Conservation (phyloP, 2,329 filamentous ascomycete species). For the Dactylellina drechsleri region DNA sequence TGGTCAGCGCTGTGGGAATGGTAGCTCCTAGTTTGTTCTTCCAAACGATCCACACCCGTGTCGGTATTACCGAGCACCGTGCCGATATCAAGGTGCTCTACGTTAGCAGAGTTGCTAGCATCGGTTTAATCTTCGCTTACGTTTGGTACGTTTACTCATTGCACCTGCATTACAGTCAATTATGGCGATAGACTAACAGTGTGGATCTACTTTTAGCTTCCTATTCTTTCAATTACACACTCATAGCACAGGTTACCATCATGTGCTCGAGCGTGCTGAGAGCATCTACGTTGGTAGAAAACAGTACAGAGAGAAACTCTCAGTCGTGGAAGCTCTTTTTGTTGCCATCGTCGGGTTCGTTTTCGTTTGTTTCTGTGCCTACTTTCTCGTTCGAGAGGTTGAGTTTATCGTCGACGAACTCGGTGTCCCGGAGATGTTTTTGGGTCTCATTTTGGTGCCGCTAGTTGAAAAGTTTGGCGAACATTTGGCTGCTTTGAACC, state of each 20-base stretch:
- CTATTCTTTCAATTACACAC: slow-evolving; percentile 35
- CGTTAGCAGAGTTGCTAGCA: slow-evolving; percentile 46
- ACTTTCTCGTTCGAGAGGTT: slow-evolving; percentile 28
- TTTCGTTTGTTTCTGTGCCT: slow-evolving; percentile 23
- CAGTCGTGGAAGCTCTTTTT: slow-evolving; percentile 21
- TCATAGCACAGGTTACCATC: slow-evolving; percentile 25
- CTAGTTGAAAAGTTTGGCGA: slow-evolving; percentile 88
- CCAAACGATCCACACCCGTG: slow-evolving; percentile 38
- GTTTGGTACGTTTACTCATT: slow-evolving; percentile 22
- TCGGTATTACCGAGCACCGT: slow-evolving; percentile 19
- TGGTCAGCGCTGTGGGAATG: slow-evolving; percentile 47
- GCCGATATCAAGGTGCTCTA: slow-evolving; percentile 21
- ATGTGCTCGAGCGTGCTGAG: slow-evolving; percentile 33
- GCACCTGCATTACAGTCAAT: too few species aligned
- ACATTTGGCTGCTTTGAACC: slow-evolving; percentile 83
- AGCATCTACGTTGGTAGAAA: slow-evolving; percentile 28
- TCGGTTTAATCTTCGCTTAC: slow-evolving; percentile 44
- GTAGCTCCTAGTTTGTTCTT: slow-evolving; percentile 48
- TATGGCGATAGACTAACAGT: slow-evolving; percentile 13
- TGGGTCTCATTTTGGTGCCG: slow-evolving; percentile 79
- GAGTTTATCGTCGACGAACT: slow-evolving; percentile 59
- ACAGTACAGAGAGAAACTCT: slow-evolving; percentile 31
- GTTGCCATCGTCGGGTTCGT: slow-evolving; percentile 14
- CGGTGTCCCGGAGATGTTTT: slow-evolving; percentile 69
- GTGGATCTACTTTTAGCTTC: slow-evolving; percentile 62